A percentile compares a stretch with the other conserved stretches of the same genome.
These are phyloP conservation scores for Penicillium riverlandense DNA, from an alignment of 495 filamentous ascomycete species.

Conservation along the genomic window DNA sequence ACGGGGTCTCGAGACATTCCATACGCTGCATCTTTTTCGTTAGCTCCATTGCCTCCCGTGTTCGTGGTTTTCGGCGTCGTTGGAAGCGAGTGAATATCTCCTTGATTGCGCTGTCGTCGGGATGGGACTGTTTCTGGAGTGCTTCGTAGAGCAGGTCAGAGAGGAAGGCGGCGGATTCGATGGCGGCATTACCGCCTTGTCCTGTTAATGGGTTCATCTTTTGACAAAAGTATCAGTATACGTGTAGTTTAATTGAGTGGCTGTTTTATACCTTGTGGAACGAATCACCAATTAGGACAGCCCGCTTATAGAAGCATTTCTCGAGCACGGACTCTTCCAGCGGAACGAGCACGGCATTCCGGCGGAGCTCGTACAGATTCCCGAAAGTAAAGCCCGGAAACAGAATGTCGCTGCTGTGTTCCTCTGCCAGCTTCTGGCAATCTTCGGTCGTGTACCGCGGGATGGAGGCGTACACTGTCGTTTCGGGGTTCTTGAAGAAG, in stretches of 20 bases:
- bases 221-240: too few relatives aligned
- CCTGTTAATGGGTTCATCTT: constrained; percentile 2
- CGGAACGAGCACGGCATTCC: background rate
- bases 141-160: background rate
- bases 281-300: constrained; percentile 1
- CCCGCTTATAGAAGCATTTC: constrained; percentile 1
- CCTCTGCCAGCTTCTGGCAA: background rate
- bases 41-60: background rate
- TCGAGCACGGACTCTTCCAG: constrained; percentile 2
- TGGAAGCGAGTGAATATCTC: constrained; percentile 4
- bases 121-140: background rate
- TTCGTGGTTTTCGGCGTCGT: background rate
- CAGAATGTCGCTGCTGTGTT: background rate
- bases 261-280: constrained; percentile 1
- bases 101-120: constrained; percentile 18
- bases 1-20: constrained; percentile 5
- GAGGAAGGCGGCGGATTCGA: constrained; percentile 1
- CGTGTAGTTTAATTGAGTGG: background rate
- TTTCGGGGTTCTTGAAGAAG: constrained; percentile 1
- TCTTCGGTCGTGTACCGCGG: background rate
- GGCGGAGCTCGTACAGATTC: background rate
- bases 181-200: background rate
- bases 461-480: background rate
- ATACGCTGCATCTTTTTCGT: background rate
- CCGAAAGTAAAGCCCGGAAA: background rate